These are phyloP conservation scores for Fraxinus excelsior DNA, from an alignment of 257 asterid genomes.

Conservation along the genomic window DNA sequence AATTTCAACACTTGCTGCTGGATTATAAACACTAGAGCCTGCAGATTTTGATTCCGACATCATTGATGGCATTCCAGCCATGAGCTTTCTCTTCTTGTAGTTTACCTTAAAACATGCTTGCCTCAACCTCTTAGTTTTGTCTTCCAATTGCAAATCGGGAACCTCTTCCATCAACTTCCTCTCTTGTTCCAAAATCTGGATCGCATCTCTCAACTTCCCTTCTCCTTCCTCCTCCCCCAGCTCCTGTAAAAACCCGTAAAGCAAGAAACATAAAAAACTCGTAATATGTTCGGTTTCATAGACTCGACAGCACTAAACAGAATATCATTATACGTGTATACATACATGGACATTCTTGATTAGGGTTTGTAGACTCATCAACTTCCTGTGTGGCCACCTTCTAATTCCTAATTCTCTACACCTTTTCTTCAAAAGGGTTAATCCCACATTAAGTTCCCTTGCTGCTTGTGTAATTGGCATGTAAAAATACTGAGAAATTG, in stretches of 20 bases:
- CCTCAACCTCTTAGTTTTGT: slow-evolving; percentile 62
- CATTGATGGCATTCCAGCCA: slow-evolving; percentile 26
- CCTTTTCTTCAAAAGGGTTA: slow-evolving; percentile 82
- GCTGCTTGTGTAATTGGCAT: slow-evolving; percentile 90
- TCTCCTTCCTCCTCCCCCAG: slow-evolving; percentile 43
- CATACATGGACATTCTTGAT: slow-evolving; percentile 77
- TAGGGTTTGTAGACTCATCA: slow-evolving; percentile 86
- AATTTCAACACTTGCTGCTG: background rate
- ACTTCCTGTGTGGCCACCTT: slow-evolving; percentile 91
- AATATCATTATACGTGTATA: background rate
- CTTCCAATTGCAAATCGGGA: slow-evolving; percentile 60
- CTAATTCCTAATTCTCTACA: slow-evolving; percentile 80
- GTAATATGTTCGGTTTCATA: background rate
- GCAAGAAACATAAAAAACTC: background rate
- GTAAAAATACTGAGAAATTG: slow-evolving; percentile 61
- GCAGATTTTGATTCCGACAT: slow-evolving; percentile 10
- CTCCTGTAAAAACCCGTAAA: slow-evolving; percentile 38
- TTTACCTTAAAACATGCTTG: slow-evolving; percentile 76
- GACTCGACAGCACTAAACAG: too few species aligned
- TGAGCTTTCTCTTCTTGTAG: slow-evolving; percentile 65
- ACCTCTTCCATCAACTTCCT: slow-evolving; percentile 57
- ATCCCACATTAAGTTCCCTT: slow-evolving; percentile 67
- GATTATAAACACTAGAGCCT: background rate
- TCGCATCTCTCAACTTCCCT: slow-evolving; percentile 44
- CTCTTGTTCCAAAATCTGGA: slow-evolving; percentile 50